Evolutionary conservation across 1,284 basidiomycete species (phyloP).

Genomic region (Vanrija sp.): DNA sequence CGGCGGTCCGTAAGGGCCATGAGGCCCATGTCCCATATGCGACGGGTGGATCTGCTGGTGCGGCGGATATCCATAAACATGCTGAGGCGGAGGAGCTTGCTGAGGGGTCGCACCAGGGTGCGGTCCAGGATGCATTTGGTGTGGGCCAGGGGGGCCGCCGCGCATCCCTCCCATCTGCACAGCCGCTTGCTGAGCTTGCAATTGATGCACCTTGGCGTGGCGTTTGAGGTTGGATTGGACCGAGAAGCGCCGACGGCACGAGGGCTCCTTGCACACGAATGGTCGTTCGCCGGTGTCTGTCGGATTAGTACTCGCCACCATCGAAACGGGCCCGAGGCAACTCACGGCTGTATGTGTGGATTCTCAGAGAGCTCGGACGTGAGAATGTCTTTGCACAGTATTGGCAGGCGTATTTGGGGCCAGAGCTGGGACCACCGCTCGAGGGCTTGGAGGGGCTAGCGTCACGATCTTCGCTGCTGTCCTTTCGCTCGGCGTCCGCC

Average conservation of each 20-base stretch:
- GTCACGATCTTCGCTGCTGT: conserved; percentile 7
- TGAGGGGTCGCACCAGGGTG: neutral
- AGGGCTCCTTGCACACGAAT: conserved; percentile 39
- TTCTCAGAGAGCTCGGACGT: conserved; percentile 40
- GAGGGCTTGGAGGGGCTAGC: conserved; percentile 11
- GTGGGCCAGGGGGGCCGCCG: neutral
- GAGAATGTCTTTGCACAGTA: conserved; percentile 45
- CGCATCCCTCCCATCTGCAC: conserved; percentile 5
- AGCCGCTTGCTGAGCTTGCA: conserved; percentile 15
- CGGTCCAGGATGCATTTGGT: neutral
- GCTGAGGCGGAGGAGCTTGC: too few species aligned
- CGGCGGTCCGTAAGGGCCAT: too few species aligned
- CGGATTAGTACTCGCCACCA: conserved; percentile 1
- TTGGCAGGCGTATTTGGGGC: conserved; percentile 43
- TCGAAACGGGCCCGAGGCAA: neutral
- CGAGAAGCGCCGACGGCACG: conserved; percentile 41
- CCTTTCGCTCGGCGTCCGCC: conserved; percentile 31
- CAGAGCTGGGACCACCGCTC: conserved; percentile 11
- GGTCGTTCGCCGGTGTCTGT: conserved; percentile 46
- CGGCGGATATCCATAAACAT: too few species aligned
- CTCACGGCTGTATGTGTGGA: conserved; percentile 47
- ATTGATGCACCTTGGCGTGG: conserved; percentile 44
- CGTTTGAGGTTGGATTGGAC: conserved; percentile 48
- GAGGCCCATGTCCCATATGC: too few species aligned
- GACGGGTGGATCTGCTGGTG: too few species aligned